A percentile compares a stretch with the other conserved stretches of the same genome.
These are phyloP conservation scores for Coniochaeta sp. DNA, from an alignment of 2,329 filamentous ascomycete genomes.

Conservation along the genomic window DNA sequence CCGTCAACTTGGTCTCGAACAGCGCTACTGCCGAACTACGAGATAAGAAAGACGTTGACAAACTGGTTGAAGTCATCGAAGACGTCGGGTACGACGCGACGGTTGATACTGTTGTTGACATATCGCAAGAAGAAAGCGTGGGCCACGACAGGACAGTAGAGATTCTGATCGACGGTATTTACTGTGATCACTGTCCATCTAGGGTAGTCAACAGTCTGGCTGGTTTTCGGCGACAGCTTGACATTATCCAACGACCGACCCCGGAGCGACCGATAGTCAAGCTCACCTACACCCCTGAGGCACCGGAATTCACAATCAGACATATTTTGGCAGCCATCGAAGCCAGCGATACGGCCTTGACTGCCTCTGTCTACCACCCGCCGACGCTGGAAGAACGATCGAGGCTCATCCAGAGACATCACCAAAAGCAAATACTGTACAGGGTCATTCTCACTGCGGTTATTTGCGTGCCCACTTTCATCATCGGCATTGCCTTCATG, in stretches of 20 bases:
- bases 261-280: constrained; percentile 59
- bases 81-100: constrained; percentile 60
- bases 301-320: constrained; percentile 67
- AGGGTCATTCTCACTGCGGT: constrained; percentile 64
- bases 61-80: constrained; percentile 47
- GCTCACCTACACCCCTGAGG: constrained; percentile 61
- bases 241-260: constrained; percentile 48
- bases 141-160: constrained; percentile 48
- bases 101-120: constrained; percentile 41
- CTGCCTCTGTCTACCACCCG: constrained; percentile 66
- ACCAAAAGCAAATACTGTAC: constrained; percentile 60
- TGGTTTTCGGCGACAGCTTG: constrained; percentile 42
- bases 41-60: constrained; percentile 31
- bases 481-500: constrained; percentile 91
- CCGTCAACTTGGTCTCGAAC: constrained; percentile 60
- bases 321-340: constrained; percentile 63
- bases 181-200: constrained; percentile 63
- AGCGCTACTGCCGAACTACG: constrained; percentile 55
- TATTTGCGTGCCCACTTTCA: constrained; percentile 72
- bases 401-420: constrained; percentile 60
- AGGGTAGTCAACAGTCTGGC: constrained; percentile 47
- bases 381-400: constrained; percentile 80
- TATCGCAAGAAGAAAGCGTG: constrained; percentile 21
- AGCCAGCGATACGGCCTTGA: constrained; percentile 57
- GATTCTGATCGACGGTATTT: constrained; percentile 64